phyloP scores from a whole-genome alignment of 2,329 filamentous ascomycete species.

The Stylonectria norvegica region DNA sequence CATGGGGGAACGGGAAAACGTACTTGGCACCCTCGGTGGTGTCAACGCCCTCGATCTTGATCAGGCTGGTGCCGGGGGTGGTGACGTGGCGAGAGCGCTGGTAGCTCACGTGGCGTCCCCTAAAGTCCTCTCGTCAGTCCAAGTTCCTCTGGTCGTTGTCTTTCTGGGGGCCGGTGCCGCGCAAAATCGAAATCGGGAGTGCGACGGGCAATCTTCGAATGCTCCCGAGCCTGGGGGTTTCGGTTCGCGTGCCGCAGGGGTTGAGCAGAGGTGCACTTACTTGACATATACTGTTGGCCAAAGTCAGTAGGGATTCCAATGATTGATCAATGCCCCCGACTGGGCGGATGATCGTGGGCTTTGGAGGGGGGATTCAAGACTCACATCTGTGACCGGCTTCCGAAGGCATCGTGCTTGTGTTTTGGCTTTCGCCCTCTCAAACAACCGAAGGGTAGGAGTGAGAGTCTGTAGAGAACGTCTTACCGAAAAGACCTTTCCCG shows the following conservation, averaged over 20 bases:
- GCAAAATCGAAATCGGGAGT: slow-evolving; percentile 22
- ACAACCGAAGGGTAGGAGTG: slow-evolving; percentile 42
- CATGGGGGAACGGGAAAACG: slow-evolving; percentile 33
- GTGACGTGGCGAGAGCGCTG: slow-evolving; percentile 91
- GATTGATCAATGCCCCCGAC: slow-evolving; percentile 17
- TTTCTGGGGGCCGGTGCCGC: slow-evolving; percentile 23
- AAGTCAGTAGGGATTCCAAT: slow-evolving; percentile 36
- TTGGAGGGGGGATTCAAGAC: slow-evolving; percentile 43
- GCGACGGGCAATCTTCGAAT: slow-evolving; percentile 13
- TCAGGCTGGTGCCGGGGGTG: slow-evolving; percentile 85
- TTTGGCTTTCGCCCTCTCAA: slow-evolving; percentile 46
- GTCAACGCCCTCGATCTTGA: slow-evolving; percentile 99
- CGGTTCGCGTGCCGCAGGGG: slow-evolving; percentile 13
- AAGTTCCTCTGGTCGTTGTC: slow-evolving; percentile 21
- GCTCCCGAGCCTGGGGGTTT: slow-evolving; percentile 6
- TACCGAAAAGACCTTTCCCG: slow-evolving; percentile 46
- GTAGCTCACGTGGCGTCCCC: slow-evolving; percentile 98
- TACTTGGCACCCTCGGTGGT: slow-evolving; percentile 84
- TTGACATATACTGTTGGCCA: slow-evolving; percentile 73
- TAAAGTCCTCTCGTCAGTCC: slow-evolving; percentile 40
- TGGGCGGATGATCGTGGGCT: slow-evolving; percentile 10
- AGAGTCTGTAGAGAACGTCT: slow-evolving; percentile 41
- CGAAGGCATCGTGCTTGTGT: slow-evolving; percentile 75
- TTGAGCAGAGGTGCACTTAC: slow-evolving; percentile 54
- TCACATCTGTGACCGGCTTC: slow-evolving; percentile 86